A percentile compares a stretch with the other conserved stretches of the same genome.
Evolutionary conservation across 2,329 filamentous ascomycete species (phyloP).

Genomic region (Colletotrichum euphorbiae): DNA sequence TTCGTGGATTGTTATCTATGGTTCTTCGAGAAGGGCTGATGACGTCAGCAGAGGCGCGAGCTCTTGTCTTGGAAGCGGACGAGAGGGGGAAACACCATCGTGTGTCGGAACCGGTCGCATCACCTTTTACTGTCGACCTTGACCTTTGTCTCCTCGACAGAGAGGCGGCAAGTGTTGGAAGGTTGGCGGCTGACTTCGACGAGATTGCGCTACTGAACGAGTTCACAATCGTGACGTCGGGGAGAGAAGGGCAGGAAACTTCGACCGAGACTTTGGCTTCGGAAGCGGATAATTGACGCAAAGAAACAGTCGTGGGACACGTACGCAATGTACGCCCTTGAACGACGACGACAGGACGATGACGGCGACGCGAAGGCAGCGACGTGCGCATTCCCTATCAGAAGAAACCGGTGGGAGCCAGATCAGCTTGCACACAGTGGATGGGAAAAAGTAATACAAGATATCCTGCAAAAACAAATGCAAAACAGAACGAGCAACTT

Average conservation of each 20-base stretch:
- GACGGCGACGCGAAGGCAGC: too few relatives aligned
- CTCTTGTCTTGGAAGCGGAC: slow-evolving; percentile 12
- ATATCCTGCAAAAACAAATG: too few relatives aligned
- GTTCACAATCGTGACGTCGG: slow-evolving; percentile 8
- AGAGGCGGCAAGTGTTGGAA: slow-evolving; percentile 1
- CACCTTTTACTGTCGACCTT: slow-evolving; percentile 18
- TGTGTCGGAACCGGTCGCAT: neutral
- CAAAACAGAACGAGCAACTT: too few relatives aligned
- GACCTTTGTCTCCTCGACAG: slow-evolving; percentile 9
- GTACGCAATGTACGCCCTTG: too few relatives aligned
- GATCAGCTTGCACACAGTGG: too few relatives aligned
- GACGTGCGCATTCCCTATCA: too few relatives aligned
- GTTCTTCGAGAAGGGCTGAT: slow-evolving; percentile 14
- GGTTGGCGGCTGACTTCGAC: slow-evolving; percentile 22
- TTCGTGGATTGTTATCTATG: slow-evolving; percentile 13
- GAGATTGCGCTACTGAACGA: slow-evolving; percentile 30
- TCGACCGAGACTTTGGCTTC: neutral
- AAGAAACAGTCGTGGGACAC: too few relatives aligned
- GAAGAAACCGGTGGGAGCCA: too few relatives aligned
- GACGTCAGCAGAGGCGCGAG: slow-evolving; percentile 14
- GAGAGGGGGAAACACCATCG: slow-evolving; percentile 22
- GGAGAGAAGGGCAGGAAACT: neutral
- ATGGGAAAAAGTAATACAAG: too few relatives aligned
- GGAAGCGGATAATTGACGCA: neutral
- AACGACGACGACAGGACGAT: too few relatives aligned